Conservation (phyloP, 106 monocot species). For the Narthecium ossifragum region DNA sequence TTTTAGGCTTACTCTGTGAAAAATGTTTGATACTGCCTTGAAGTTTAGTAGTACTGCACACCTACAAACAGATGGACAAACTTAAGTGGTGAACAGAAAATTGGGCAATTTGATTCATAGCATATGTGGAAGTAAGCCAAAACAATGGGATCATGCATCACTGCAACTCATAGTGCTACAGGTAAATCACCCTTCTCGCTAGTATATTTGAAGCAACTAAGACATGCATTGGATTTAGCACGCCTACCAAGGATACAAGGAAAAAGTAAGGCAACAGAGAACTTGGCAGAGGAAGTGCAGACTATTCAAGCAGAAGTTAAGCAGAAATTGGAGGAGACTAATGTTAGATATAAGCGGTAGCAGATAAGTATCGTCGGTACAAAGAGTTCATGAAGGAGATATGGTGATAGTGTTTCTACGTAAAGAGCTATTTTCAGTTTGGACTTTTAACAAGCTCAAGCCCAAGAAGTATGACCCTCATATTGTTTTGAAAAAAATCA, state of each 20-base stretch:
- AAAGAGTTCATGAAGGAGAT: background rate
- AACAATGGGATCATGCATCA: conserved; percentile 1
- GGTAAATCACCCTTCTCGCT: background rate
- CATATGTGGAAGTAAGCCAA: background rate
- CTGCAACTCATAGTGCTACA: background rate
- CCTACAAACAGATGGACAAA: too few relatives aligned
- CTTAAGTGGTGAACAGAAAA: background rate
- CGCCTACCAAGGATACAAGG: background rate
- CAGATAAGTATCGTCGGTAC: background rate
- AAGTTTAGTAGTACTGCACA: background rate
- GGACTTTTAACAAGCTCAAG: background rate
- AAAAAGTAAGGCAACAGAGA: too few relatives aligned
- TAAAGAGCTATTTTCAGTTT: background rate
- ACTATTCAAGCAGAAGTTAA: background rate
- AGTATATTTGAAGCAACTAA: background rate
- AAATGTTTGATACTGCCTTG: background rate
- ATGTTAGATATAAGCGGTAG: background rate
- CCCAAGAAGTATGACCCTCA: background rate
- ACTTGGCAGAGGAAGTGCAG: background rate
- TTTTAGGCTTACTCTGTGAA: background rate
- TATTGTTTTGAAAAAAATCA: background rate
- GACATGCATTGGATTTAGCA: background rate
- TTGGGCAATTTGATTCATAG: background rate
- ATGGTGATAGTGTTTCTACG: background rate
- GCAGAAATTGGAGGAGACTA: background rate